Evolutionary conservation across 129 eudicot species (phyloP).

Genomic region (Flaveria sonorensis): DNA sequence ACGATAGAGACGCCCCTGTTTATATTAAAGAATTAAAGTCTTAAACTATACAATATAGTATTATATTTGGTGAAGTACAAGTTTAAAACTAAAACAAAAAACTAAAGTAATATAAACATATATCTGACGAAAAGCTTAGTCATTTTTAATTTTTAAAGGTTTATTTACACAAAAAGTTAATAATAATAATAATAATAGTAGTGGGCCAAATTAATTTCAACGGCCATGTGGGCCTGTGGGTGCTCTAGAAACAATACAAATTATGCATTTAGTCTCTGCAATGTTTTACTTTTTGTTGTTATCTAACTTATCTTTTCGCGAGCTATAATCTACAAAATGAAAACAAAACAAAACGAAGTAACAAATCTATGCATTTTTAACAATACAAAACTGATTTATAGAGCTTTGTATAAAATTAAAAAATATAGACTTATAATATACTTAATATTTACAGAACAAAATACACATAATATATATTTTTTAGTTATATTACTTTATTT

Average conservation of each 20-base stretch:
- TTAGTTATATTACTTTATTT: no score
- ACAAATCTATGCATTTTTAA: neutral
- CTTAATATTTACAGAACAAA: neutral
- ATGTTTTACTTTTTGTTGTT: neutral
- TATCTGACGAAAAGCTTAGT: no score
- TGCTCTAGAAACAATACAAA: neutral
- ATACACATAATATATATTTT: no score
- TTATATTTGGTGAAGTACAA: no score
- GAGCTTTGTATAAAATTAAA: neutral
- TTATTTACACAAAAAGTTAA: no score
- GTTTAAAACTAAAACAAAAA: no score
- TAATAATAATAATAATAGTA: neutral
- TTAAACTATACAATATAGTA: no score
- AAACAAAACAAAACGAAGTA: neutral
- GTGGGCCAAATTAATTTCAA: neutral
- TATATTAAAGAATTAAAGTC: no score
- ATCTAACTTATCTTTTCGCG: neutral
- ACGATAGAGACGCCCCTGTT: no score
- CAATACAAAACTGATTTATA: neutral
- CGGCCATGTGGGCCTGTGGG: slow-evolving; percentile 11
- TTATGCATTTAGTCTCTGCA: neutral
- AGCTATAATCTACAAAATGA: neutral
- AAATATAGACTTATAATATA: no score
- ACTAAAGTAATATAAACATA: no score
- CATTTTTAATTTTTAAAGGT: no score